Base-by-base conservation (phyloP, 192 early-diverging fungal genomes). In the Haplosporangium gracile region DNA sequence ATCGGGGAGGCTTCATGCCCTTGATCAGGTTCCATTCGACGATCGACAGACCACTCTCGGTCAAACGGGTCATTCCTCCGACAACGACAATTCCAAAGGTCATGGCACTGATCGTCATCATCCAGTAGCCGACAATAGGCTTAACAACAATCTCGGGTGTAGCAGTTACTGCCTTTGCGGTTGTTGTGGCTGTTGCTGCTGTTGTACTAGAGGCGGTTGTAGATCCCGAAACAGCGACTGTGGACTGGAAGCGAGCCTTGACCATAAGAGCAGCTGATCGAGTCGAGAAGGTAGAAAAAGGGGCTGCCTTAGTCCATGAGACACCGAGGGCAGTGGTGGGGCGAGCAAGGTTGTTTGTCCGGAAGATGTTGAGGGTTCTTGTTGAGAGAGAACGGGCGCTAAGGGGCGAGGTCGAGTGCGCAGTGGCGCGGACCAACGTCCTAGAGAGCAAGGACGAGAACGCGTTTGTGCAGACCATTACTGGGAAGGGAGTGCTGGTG, bases 41-140 rank as follows among this genome's bases (percentile, higher is more conserved):
- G 79, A 99, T 99, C 49, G 97, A 98, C 26, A 99, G 91, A 4
- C 98, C 98, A 77, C 95, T 96, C 88, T 98, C 98, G n/a, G 98
- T 99, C 80, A 99, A 90, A 45, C 98, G 93, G 47, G 98, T 99
- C 68, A 99, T 83, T 0, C 98, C 98, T 73, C 98, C 98, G 74
- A 98, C 92, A 8, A 97, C 95, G 8, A 99, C 95, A 72, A 99
- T 98, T 9, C 94, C 94, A 91, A 97, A 99, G 45, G 97, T 95
- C 79, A 98, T 93, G 26, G 94, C 94, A 5, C 95, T 96, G 79
- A 94, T 96, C 36, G 95, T 94, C 65, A 98, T 93, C 74, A 96
- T 93, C 98, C 98, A 99, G 78, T 95, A 97, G 4, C 95, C 98
- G n/a, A 99, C 98, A 77, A 90, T 81, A 45, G 92, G 92, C 40